Conservation (phyloP, 192 early-diverging fungal genomes). For the Phlyctochytrium planicorne region DNA sequence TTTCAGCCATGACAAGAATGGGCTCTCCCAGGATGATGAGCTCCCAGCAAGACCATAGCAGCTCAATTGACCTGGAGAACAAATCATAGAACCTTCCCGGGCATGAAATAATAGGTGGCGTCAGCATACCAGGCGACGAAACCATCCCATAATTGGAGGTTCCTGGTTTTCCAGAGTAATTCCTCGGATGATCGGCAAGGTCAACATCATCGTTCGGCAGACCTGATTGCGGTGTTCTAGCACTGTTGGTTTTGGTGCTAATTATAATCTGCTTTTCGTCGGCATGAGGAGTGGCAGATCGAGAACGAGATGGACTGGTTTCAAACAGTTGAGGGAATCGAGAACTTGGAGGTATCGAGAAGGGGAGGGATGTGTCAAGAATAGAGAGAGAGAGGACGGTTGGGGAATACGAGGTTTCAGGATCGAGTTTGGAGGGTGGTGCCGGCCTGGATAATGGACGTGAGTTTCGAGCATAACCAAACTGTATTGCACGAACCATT, state of each 20-base stretch:
- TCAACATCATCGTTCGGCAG: not conserved
- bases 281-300: not conserved
- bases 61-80: conserved; percentile 77
- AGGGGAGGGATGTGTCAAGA: conserved; percentile 19
- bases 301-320: conserved; percentile 52
- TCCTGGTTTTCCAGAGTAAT: not conserved
- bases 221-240: too few species aligned
- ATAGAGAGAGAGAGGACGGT: conserved; percentile 35
- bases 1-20: conserved; percentile 84
- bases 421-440: conserved; percentile 31
- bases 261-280: not conserved
- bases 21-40: conserved; percentile 89
- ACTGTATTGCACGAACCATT: conserved; percentile 73
- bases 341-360: conserved; percentile 52
- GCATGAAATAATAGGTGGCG: conserved; percentile 36
- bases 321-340: conserved; percentile 66
- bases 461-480: conserved; percentile 53
- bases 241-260: too few species aligned
- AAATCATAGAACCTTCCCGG: conserved; percentile 68
- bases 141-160: not conserved
- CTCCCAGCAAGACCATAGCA: conserved; percentile 93
- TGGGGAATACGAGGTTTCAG: conserved; percentile 32
- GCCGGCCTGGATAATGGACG: conserved; percentile 39
- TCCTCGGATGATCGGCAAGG: not conserved
- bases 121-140: not conserved